These are phyloP conservation scores for Colletotrichum musicola DNA, from an alignment of 2,329 filamentous ascomycete genomes.

Conservation along the genomic window DNA sequence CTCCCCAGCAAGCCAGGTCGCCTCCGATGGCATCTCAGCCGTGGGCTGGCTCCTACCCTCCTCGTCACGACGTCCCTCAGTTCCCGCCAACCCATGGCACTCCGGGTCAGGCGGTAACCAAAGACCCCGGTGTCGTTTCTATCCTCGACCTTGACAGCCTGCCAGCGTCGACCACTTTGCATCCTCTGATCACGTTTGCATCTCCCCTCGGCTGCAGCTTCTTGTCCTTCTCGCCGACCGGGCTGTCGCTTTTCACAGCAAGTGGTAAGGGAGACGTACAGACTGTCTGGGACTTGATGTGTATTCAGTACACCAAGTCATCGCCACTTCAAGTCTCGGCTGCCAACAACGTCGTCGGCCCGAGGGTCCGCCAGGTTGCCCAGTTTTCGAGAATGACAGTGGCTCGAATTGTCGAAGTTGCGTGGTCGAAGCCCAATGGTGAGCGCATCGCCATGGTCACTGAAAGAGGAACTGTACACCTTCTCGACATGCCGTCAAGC, in stretches of 20 bases:
- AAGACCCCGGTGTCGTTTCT: constrained; percentile 81
- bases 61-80: constrained; percentile 62
- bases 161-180: constrained; percentile 62
- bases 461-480: constrained; percentile 93
- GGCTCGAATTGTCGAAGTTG: constrained; percentile 89
- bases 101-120: constrained; percentile 65
- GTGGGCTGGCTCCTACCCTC: constrained; percentile 60
- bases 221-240: constrained; percentile 81
- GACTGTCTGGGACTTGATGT: constrained; percentile 84
- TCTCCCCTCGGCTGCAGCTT: constrained; percentile 83
- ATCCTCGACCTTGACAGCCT: constrained; percentile 78
- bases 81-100: constrained; percentile 84
- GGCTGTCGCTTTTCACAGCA: constrained; percentile 80
- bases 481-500: constrained; percentile 86
- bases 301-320: constrained; percentile 72
- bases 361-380: constrained; percentile 83
- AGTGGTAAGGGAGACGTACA: constrained; percentile 88
- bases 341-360: constrained; percentile 58
- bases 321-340: constrained; percentile 68
- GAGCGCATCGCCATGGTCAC: constrained; percentile 91
- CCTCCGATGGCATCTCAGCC: constrained; percentile 57
- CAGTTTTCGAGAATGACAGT: constrained; percentile 93
- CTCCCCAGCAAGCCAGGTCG: constrained; percentile 60
- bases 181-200: constrained; percentile 78
- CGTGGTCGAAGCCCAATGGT: constrained; percentile 85